phyloP scores from a whole-genome alignment of 176 grass and related monocot species.

The Carex pumila region DNA sequence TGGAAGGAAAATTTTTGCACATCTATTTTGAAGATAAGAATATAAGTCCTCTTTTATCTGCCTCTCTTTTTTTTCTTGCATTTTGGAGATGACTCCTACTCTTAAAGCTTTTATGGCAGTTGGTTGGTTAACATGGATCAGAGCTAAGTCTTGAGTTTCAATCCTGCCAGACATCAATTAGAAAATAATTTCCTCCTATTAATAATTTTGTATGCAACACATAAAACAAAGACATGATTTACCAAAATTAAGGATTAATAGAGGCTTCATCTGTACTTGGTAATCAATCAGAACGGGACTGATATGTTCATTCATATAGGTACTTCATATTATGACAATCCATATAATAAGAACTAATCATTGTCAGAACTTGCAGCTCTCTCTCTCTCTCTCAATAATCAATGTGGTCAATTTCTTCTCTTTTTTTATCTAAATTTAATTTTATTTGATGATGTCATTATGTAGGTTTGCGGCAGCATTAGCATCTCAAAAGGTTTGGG shows the following conservation, averaged over 20 bases:
- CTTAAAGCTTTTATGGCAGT: background rate
- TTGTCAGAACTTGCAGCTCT: background rate
- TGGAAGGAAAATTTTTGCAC: background rate
- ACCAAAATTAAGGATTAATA: background rate
- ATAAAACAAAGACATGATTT: background rate
- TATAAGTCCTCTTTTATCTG: background rate
- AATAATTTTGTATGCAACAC: background rate
- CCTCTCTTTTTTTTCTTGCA: background rate
- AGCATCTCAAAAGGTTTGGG: constrained; percentile 78
- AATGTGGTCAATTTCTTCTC: background rate
- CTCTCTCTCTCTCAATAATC: background rate
- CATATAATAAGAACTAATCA: background rate
- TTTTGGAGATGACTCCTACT: background rate
- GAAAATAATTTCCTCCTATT: background rate
- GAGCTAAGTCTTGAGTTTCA: background rate
- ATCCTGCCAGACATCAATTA: background rate
- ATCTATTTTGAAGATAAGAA: background rate
- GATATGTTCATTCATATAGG: background rate
- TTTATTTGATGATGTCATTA: constrained; percentile 19
- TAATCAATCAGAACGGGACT: background rate
- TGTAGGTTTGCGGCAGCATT: constrained; percentile 85
- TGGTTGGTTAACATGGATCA: background rate
- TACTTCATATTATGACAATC: background rate
- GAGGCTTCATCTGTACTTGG: background rate
- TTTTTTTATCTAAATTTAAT: constrained; percentile 3